Conservation (phyloP, 208 protist species). For the Porcisia deanei region DNA sequence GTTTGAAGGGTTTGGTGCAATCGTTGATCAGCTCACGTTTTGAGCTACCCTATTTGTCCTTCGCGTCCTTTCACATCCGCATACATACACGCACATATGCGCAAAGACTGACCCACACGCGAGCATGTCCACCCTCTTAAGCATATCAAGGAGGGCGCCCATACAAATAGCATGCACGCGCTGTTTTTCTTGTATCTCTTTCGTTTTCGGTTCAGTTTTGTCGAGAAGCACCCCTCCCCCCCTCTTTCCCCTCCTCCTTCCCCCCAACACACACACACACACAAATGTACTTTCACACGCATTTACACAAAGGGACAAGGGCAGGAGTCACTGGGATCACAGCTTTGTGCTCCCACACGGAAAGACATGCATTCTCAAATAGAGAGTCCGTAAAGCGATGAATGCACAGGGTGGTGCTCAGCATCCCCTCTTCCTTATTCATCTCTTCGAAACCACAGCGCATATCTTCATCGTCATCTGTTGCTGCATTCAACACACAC, state of each 20-base stretch:
- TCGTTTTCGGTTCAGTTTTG: neutral
- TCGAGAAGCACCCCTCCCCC: neutral
- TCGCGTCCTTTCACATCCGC: neutral
- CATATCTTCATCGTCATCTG: neutral
- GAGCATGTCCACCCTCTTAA: neutral
- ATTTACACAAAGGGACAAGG: neutral
- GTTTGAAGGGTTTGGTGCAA: constrained; percentile 56
- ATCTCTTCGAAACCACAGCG: neutral
- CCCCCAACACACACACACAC: neutral
- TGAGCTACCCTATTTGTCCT: constrained; percentile 1
- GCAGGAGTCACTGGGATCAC: neutral
- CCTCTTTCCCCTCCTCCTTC: neutral
- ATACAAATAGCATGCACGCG: neutral
- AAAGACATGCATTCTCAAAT: neutral
- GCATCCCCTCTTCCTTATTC: neutral
- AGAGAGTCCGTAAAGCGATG: neutral
- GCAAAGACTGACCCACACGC: neutral
- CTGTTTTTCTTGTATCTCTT: neutral
- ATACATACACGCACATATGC: neutral
- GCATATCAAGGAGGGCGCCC: neutral
- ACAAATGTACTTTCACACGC: neutral
- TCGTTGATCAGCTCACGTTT: constrained; percentile 46
- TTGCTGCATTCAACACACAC: neutral
- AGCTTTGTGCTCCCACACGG: neutral
- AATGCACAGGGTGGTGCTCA: neutral